Conservation (phyloP, 331 rosid species). For the Dryas integrifolia region DNA sequence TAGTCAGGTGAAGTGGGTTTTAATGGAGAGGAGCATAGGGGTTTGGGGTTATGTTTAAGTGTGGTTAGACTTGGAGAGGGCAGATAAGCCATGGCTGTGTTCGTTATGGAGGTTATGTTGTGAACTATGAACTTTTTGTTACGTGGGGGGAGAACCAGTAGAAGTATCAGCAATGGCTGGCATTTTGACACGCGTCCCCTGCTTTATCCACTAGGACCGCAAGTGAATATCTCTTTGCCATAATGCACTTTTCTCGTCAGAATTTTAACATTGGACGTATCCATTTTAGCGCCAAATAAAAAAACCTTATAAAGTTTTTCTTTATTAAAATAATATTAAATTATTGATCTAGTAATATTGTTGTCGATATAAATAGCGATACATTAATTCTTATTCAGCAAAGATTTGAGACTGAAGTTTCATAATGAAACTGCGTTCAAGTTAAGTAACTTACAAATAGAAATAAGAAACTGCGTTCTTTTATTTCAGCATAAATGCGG, state of each 20-base stretch:
- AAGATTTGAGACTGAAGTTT: background rate
- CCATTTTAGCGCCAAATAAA: too few relatives aligned
- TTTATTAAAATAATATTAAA: too few relatives aligned
- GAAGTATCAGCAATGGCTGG: conserved; percentile 36
- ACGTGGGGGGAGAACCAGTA: background rate
- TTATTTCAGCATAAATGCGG: too few relatives aligned
- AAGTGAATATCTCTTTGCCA: background rate
- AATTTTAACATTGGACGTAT: too few relatives aligned
- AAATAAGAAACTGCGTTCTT: too few relatives aligned
- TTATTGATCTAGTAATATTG: too few relatives aligned
- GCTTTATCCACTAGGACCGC: conserved; percentile 36
- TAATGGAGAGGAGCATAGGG: conserved; percentile 32
- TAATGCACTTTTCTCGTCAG: too few relatives aligned
- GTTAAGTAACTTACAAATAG: too few relatives aligned
- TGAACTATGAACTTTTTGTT: conserved; percentile 1
- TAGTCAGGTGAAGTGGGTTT: conserved; percentile 34
- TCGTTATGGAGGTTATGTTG: background rate
- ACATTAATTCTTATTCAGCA: background rate
- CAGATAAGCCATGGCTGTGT: conserved; percentile 54
- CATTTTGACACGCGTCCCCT: conserved; percentile 33
- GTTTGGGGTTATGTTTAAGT: conserved; percentile 38
- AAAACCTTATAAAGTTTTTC: too few relatives aligned
- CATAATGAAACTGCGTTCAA: background rate
- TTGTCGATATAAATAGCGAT: background rate
- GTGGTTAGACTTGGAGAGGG: conserved; percentile 48